These are phyloP conservation scores for Ambrosiella beaveri DNA, from an alignment of 2,329 filamentous ascomycete species.

Conservation along the genomic window DNA sequence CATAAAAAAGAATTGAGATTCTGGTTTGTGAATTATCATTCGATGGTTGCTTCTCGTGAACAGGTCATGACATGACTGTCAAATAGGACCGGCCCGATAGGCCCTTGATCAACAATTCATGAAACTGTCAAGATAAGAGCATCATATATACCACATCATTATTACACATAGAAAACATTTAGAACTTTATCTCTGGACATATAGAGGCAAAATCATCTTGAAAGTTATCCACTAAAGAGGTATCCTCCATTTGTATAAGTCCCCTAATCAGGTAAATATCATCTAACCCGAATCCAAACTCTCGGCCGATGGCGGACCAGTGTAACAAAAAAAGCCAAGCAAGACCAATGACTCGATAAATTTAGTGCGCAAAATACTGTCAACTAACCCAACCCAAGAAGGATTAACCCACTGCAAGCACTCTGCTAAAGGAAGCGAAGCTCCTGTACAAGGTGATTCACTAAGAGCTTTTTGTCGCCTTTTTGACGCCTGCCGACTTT, in stretches of 20 bases:
- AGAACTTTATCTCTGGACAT: background rate
- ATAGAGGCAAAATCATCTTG: background rate
- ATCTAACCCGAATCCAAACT: background rate
- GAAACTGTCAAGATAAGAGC: background rate
- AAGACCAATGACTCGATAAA: background rate
- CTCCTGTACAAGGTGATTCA: background rate
- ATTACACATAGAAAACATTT: background rate
- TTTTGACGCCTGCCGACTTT: background rate
- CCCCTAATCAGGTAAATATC: background rate
- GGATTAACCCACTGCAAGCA: background rate
- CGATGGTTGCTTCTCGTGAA: background rate
- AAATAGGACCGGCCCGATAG: background rate
- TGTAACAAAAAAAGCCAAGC: background rate
- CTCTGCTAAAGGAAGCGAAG: background rate
- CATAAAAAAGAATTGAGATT: background rate
- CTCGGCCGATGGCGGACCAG: constrained; percentile 5
- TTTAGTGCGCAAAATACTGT: background rate
- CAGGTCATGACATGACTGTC: background rate
- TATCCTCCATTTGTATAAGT: background rate
- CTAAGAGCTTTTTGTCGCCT: background rate
- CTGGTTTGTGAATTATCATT: background rate
- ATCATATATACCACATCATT: too few species aligned
- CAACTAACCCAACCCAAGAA: background rate
- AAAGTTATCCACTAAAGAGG: background rate
- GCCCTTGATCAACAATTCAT: background rate